Evolutionary conservation across 2,329 filamentous ascomycete species (phyloP).

Genomic region (Blastomyces parvus): DNA sequence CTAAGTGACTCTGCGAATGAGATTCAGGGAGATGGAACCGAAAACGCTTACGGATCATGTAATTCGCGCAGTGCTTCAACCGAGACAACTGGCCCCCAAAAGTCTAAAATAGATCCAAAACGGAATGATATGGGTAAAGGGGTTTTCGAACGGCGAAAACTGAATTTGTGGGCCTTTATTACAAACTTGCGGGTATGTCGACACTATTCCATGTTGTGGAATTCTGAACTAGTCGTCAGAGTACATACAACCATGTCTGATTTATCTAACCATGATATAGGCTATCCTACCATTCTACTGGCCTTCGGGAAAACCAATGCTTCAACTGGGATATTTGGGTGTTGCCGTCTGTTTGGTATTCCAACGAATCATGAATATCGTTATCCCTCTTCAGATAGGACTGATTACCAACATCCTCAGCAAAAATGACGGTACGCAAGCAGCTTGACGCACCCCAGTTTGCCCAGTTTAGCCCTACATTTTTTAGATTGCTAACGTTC

Average conservation of each 20-base stretch:
- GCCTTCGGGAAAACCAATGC: conserved; percentile 55
- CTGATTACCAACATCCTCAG: conserved; percentile 63
- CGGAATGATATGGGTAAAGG: background rate
- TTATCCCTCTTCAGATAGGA: conserved; percentile 73
- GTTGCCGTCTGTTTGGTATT: conserved; percentile 60
- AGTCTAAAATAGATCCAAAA: background rate
- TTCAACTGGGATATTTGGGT: conserved; percentile 59
- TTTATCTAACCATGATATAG: conserved; percentile 28
- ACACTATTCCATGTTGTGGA: background rate
- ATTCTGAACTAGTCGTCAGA: background rate
- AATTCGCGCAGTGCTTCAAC: conserved; percentile 7
- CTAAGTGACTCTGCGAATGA: conserved; percentile 12
- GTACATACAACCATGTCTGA: background rate
- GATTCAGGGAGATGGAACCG: conserved; percentile 18
- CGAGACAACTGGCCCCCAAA: background rate
- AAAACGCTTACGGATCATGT: conserved; percentile 25
- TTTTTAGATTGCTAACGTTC: conserved; percentile 4
- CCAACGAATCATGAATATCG: conserved; percentile 62
- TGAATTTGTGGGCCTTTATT: conserved; percentile 1
- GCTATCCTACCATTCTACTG: conserved; percentile 71
- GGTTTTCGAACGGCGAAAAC: background rate
- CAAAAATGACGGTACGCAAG: conserved; percentile 34
- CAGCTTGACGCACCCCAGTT: background rate
- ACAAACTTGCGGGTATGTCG: background rate
- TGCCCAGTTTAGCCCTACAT: background rate